phyloP scores from a whole-genome alignment of 805 yeast genomes.

The Yamadazyma ubonensis region DNA sequence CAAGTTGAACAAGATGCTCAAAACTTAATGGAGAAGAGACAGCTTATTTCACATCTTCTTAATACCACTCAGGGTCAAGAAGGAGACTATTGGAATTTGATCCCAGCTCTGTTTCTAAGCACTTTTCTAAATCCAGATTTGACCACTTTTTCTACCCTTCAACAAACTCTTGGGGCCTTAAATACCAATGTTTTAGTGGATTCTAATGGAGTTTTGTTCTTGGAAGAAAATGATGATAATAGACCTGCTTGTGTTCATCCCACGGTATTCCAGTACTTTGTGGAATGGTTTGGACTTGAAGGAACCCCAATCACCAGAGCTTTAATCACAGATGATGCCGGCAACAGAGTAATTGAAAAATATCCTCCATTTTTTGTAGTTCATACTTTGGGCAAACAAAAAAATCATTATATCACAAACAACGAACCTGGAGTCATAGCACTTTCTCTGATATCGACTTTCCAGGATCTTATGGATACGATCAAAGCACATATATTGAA shows the following conservation, averaged over 20 bases:
- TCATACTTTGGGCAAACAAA: conserved; percentile 25
- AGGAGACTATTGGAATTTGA: conserved; percentile 49
- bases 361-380: conserved; percentile 36
- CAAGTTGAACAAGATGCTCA: neutral
- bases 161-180: conserved; percentile 44
- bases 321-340: conserved; percentile 25
- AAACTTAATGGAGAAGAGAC: conserved; percentile 18
- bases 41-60: conserved; percentile 21
- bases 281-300: conserved; percentile 54
- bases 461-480: conserved; percentile 30
- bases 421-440: conserved; percentile 16
- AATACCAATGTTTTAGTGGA: conserved; percentile 46
- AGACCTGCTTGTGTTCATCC: conserved; percentile 35
- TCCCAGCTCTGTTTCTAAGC: conserved; percentile 47
- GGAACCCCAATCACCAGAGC: conserved; percentile 36
- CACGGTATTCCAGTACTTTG: conserved; percentile 43
- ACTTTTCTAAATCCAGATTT: conserved; percentile 37
- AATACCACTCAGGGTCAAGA: conserved; percentile 23
- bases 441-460: conserved; percentile 35
- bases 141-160: no score
- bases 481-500: conserved; percentile 24
- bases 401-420: conserved; percentile 6
- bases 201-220: conserved; percentile 43
- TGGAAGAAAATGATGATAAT: conserved; percentile 18
- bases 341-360: conserved; percentile 31